Conservation (phyloP, 2,329 filamentous ascomycete species). For the Ceratocystis cacaofunesta region DNA sequence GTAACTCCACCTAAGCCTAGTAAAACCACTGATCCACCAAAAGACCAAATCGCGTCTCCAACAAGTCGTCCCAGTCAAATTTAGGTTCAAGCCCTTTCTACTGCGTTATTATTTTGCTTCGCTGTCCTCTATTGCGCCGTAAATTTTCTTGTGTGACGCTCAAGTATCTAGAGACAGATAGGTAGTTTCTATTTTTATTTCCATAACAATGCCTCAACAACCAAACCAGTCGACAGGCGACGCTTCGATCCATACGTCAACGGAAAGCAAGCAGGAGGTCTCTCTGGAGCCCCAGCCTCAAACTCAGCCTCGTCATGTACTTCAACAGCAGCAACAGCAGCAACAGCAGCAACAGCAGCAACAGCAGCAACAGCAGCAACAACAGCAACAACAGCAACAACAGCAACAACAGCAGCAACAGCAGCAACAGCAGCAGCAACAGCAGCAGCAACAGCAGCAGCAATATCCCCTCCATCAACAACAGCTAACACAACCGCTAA, state of each 20-base stretch:
- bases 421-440: background rate
- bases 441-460: background rate
- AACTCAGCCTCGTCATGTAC: background rate
- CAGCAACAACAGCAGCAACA: too few species aligned
- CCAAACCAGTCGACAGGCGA: background rate
- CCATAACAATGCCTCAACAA: slow-evolving; percentile 1
- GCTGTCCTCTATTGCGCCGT: background rate
- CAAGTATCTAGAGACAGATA: background rate
- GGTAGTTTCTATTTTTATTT: slow-evolving; percentile 8
- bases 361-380: background rate
- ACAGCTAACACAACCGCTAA: background rate
- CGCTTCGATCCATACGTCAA: background rate
- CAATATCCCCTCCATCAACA: background rate
- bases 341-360: background rate
- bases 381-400: background rate
- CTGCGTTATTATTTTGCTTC: background rate
- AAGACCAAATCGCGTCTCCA: background rate
- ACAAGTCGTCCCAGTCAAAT: background rate
- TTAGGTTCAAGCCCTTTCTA: background rate
- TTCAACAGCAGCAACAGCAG: slow-evolving; percentile 1
- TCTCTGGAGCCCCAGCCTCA: slow-evolving; percentile 3
- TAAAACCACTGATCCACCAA: background rate
- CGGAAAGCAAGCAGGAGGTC: background rate
- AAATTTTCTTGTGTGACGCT: background rate
- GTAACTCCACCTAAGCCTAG: background rate